Conservation (phyloP, 805 yeast species). For the Teunomyces stri region DNA sequence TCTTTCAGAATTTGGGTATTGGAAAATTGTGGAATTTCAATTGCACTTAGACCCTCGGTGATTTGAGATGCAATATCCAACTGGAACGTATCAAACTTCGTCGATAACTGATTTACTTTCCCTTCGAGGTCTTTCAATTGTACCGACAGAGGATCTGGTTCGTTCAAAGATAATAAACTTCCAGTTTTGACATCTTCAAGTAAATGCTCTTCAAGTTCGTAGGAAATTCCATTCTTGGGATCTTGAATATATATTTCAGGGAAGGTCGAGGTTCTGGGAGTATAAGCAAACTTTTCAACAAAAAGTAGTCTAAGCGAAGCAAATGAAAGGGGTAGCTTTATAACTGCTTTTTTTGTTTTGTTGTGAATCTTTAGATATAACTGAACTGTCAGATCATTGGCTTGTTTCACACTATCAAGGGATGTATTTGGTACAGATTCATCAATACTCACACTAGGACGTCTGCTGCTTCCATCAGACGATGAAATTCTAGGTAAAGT, state of each 20-base stretch:
- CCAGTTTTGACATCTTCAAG: conserved; percentile 61
- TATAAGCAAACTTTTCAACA: conserved; percentile 82
- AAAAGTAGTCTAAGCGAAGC: conserved; percentile 66
- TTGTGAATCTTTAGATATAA: conserved; percentile 52
- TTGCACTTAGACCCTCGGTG: conserved; percentile 17
- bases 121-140: conserved; percentile 20
- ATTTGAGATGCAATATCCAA: conserved; percentile 15
- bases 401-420: not conserved
- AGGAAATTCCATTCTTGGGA: conserved; percentile 54
- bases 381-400: conserved; percentile 6
- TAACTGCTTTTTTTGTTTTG: conserved; percentile 52
- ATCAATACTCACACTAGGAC: conserved; percentile 1
- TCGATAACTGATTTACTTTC: conserved; percentile 13
- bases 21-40: conserved; percentile 15
- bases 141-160: conserved; percentile 31
- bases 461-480: conserved; percentile 4
- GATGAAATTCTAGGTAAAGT: conserved; percentile 13
- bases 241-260: conserved; percentile 80
- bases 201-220: conserved; percentile 73
- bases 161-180: conserved; percentile 56
- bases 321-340: conserved; percentile 46
- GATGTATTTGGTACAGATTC: not conserved
- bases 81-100: conserved; percentile 16
- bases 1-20: not conserved
- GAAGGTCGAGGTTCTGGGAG: conserved; percentile 67